Base-by-base conservation (phyloP, 768 basidiomycete genomes). In the Pholiota conissans region DNA sequence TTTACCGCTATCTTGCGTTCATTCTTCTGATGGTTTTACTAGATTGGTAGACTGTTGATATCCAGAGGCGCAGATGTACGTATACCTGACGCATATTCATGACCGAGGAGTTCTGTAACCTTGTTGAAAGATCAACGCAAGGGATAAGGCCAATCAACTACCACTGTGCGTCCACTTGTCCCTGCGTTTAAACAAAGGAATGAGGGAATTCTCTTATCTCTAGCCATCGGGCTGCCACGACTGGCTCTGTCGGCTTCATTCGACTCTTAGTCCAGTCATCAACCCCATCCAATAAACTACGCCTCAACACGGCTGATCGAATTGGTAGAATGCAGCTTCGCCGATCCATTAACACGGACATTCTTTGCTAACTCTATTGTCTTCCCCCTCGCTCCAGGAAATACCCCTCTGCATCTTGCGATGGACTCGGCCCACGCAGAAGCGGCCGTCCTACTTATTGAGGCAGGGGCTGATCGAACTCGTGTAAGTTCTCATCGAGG, bases 341-440 rank as follows among this genome's bases (percentile, higher is more conserved):
- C 35, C 53, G 60, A 64, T 64, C 67, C 59, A 55, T 64, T 50
- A 47, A 52, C 58, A 50, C 55, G 27, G 40, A 42, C 61, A 48
- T 60, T 48, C 22, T 42, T 60, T 55, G 35, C 49, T 63, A 59
- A 65, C 59, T 55, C 35, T 57, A 61, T 37, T 61, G 55, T 51
- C 26, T 56, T 39, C 48, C 16, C 56, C 58, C 49, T 64, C 64
- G 42, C 55, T 52, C 52, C 66, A 91, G 95, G 96, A 50, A 97
- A 98, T 68, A 98, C 97, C 1, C 94, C 97, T 2, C 76, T 99
- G 34, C 97, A 99, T 79, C 84, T 99, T 29, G 95, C 96, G 16
- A 90, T 99, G 89, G 96, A 99, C 66, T 94, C 91, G 53, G 96
- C 89, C 16, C 91, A 98, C 68, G 96, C 92, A 13, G 88, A 93